Conservation (phyloP, 768 basidiomycete genomes). For the Mycena pura region DNA sequence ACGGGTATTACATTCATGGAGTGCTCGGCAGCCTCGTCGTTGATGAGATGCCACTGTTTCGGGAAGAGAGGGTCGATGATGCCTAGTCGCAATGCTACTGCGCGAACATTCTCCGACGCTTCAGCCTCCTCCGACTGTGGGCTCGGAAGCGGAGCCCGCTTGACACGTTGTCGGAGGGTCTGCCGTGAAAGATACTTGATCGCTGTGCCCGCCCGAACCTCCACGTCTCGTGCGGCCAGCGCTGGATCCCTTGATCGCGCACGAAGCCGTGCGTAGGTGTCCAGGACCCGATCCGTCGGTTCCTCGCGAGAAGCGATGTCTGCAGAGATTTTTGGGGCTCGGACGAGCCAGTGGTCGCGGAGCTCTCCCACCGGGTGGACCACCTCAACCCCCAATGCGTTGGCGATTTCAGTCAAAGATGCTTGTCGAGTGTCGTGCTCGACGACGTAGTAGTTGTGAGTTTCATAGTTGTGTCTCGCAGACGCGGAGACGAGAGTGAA, state of each 20-base stretch:
- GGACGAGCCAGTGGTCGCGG: slow-evolving; percentile 81
- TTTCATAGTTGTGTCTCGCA: slow-evolving; percentile 60
- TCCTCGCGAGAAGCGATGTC: slow-evolving; percentile 41
- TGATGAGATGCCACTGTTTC: slow-evolving; percentile 94
- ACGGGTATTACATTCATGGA: slow-evolving; percentile 93
- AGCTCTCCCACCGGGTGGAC: slow-evolving; percentile 87
- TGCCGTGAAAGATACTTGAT: slow-evolving; percentile 70
- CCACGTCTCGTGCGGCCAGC: slow-evolving; percentile 55
- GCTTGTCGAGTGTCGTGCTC: slow-evolving; percentile 64
- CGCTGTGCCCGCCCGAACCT: slow-evolving; percentile 59
- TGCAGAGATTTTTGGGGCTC: slow-evolving; percentile 53
- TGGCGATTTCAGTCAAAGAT: slow-evolving; percentile 65
- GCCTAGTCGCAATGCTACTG: slow-evolving; percentile 63
- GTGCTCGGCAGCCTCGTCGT: slow-evolving; percentile 80
- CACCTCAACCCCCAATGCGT: slow-evolving; percentile 67
- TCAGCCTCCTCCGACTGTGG: slow-evolving; percentile 46
- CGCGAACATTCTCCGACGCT: too few relatives aligned
- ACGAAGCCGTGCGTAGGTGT: slow-evolving; percentile 55
- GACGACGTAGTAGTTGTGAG: slow-evolving; percentile 85
- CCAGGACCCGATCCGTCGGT: slow-evolving; percentile 54
- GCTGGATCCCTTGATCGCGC: slow-evolving; percentile 29
- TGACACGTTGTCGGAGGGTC: slow-evolving; percentile 67
- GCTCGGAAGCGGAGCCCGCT: slow-evolving; percentile 73
- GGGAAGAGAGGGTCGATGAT: slow-evolving; percentile 85
- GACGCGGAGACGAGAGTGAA: too few relatives aligned